Base-by-base conservation (phyloP, 768 basidiomycete species). In the Tulasnella sp. region DNA sequence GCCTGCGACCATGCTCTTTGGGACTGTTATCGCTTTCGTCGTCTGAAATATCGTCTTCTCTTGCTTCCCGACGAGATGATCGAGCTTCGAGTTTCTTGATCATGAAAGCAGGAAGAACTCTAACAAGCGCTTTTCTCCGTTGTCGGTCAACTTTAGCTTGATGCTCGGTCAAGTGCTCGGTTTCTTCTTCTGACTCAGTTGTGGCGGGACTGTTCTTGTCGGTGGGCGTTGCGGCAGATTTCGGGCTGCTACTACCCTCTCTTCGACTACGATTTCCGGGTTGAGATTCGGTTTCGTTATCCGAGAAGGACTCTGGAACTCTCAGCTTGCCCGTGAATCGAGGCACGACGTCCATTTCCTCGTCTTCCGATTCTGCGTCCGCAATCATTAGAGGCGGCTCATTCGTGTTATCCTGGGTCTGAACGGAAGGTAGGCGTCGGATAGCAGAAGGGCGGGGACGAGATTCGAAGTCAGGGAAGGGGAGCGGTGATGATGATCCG, bases 41-140 rank as follows among this genome's bases (percentile, higher is more conserved):
- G 41, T 76, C 72, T n/a, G 72, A 64, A 34, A 74, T 31, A 78
- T 75, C 22, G 4, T 42, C 40, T 42, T 37, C 74, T 31, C n/a
- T 44, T 0, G 2, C 44, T 22, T 75, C 40, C 40, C 74, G 41
- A 69, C 31, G 64, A 18, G 64, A 74, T 81, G 76, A 73, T 79
- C 64, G 4, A 79, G 83, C 60, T 84, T 82, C 78, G 83, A 86
- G 79, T 78, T 88, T 84, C 22, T 87, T 84, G 72, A 90, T 84
- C 89, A 92, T 89, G 75, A 88, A 88, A 16, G 86, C 87, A 5
- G 92, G 92, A 86, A 91, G 86, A 89, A 93, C 89, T 22, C 86
- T 88, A 50, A 81, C 83, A 24, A 91, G 85, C 6, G 83, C 87
- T 48, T 87, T 88, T 42, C 86, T 76, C 42, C 84, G 83, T 83